Evolutionary conservation across 2,329 filamentous ascomycete species (phyloP), one percentile per base, ranked within the genome.

Genomic region (Aphanocladium album): DNA sequence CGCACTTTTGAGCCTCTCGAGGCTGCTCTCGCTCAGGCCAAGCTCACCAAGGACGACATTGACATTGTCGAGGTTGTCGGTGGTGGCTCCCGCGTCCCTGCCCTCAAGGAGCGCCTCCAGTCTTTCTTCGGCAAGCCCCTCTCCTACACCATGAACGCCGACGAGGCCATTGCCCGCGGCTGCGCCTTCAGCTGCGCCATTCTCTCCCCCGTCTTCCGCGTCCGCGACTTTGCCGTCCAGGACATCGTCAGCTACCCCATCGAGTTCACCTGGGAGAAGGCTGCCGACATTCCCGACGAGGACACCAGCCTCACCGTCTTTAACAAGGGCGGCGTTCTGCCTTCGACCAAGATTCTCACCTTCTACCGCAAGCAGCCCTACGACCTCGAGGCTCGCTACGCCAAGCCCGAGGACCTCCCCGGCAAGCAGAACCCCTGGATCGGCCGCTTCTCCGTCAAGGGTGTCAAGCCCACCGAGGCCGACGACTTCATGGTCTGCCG

Each of bases 401-500:
- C 90, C 65, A 90, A 93, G 71, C 90, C 93, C 21, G 91, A 96
- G 50, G 77, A 83, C 59, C 86, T 99, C 9, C 95, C 95, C 19
- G 92, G 93, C 70, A 96, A 93, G 83, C 83, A 89, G 64, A 91
- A 91, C 74, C 90, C 95, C 52, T 98, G 93, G 90, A 97, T 99
- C 68, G 95, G 95, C 61, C 88, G 91, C 66, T 99, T 99, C 81
- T 96, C 93, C 46, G 92, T 99, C 75, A 99, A 99, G 85, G 90
- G 90, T 50, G 93, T 99, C 72, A 93, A 97, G 84, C 89, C 91
- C 45, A 91, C 96, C 72, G 85, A 88, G 67, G 93, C 95, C 74
- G 91, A 96, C 63, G 95, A 98, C 74, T 99, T 98, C 77, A 98
- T 99, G 93, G 96, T 98, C 71, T 99, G 95, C 89, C 99, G 99